phyloP scores from a whole-genome alignment of 1,284 basidiomycete species.

The Amylostereum areolatum region DNA sequence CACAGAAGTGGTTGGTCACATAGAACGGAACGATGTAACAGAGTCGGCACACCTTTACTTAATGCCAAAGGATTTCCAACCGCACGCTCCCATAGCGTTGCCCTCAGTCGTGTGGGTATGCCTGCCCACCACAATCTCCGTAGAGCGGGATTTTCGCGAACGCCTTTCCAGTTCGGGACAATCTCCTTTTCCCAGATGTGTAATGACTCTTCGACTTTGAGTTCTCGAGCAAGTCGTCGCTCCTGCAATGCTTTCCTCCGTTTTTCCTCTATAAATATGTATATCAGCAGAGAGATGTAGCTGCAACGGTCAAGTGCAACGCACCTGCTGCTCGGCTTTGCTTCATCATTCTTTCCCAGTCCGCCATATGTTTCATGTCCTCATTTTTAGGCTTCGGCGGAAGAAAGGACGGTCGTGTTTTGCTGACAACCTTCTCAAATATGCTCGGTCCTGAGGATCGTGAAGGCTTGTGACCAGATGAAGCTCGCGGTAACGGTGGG shows the following conservation, averaged over 20 bases:
- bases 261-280: slow-evolving; percentile 55
- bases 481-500: slow-evolving; percentile 13
- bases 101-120: slow-evolving; percentile 81
- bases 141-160: slow-evolving; percentile 57
- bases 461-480: slow-evolving; percentile 33
- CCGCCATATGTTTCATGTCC: slow-evolving; percentile 79
- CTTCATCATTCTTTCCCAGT: slow-evolving; percentile 93
- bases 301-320: slow-evolving; percentile 16
- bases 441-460: slow-evolving; percentile 59
- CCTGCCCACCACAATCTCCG: slow-evolving; percentile 90
- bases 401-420: slow-evolving; percentile 74
- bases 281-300: neutral
- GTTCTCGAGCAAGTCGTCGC: slow-evolving; percentile 61
- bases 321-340: slow-evolving; percentile 66
- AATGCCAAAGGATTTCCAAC: slow-evolving; percentile 87
- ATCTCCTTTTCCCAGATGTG: slow-evolving; percentile 76
- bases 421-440: slow-evolving; percentile 72
- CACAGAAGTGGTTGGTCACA: slow-evolving; percentile 3
- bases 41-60: slow-evolving; percentile 60
- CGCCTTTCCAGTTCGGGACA: slow-evolving; percentile 78
- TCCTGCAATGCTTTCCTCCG: slow-evolving; percentile 57
- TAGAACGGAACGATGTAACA: slow-evolving; percentile 1
- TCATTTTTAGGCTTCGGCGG: slow-evolving; percentile 82
- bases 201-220: slow-evolving; percentile 63
- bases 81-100: slow-evolving; percentile 82